These are phyloP conservation scores for Sugiyamaella chiloensis DNA, from an alignment of 805 yeast species.

Conservation along the genomic window DNA sequence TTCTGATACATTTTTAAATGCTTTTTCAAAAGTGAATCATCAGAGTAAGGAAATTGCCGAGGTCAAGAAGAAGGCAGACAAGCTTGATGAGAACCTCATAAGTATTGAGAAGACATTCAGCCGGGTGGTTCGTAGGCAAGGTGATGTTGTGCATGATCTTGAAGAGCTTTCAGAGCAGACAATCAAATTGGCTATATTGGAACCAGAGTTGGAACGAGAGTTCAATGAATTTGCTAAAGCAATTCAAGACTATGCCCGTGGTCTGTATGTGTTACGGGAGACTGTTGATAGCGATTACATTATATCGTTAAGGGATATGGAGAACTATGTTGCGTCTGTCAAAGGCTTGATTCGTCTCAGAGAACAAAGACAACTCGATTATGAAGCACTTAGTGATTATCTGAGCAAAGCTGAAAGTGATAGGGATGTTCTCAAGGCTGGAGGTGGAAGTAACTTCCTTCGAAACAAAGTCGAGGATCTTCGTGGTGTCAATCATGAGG, in stretches of 20 bases:
- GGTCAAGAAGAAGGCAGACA: slow-evolving; percentile 76
- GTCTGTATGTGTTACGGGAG: slow-evolving; percentile 44
- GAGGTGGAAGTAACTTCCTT: slow-evolving; percentile 50
- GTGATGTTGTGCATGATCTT: slow-evolving; percentile 70
- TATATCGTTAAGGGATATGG: slow-evolving; percentile 79
- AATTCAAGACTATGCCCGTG: slow-evolving; percentile 42
- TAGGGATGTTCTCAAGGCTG: slow-evolving; percentile 50
- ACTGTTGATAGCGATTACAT: slow-evolving; percentile 75
- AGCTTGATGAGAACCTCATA: slow-evolving; percentile 75
- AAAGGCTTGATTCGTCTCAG: slow-evolving; percentile 72
- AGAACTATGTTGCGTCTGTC: slow-evolving; percentile 68
- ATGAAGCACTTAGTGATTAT: slow-evolving; percentile 81
- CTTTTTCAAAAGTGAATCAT: slow-evolving; percentile 70
- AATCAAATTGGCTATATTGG: slow-evolving; percentile 59
- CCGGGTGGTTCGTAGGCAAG: slow-evolving; percentile 68
- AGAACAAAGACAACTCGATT: slow-evolving; percentile 88
- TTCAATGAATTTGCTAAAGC: slow-evolving; percentile 48
- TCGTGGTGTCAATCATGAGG: slow-evolving; percentile 60
- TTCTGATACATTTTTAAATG: slow-evolving; percentile 90
- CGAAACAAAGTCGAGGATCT: slow-evolving; percentile 58
- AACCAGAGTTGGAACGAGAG: slow-evolving; percentile 39
- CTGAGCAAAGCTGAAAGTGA: slow-evolving; percentile 68
- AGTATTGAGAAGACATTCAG: slow-evolving; percentile 76
- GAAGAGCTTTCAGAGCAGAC: slow-evolving; percentile 68
- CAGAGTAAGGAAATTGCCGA: slow-evolving; percentile 74